These are phyloP conservation scores for Vanilla planifolia DNA, from an alignment of 106 monocot species.

Conservation along the genomic window DNA sequence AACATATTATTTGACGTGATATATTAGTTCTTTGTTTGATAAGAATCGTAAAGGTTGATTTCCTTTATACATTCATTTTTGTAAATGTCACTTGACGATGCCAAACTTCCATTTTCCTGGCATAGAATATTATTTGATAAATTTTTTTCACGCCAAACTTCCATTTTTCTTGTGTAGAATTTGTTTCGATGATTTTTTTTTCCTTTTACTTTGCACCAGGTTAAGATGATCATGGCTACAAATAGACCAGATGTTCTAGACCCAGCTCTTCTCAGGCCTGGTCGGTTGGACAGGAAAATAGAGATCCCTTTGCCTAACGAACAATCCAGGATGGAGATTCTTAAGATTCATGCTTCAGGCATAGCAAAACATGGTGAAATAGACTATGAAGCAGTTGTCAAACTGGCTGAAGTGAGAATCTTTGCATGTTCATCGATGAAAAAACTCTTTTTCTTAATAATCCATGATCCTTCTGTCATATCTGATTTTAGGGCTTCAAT, in stretches of 20 bases:
- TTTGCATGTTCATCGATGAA: background rate
- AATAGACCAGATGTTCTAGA: slow-evolving; percentile 95
- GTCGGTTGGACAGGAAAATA: slow-evolving; percentile 86
- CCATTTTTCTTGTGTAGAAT: no score
- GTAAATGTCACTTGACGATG: no score
- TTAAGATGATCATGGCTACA: slow-evolving; percentile 99
- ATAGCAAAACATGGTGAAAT: slow-evolving; percentile 97
- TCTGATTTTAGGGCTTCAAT: slow-evolving; percentile 70
- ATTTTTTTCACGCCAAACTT: no score
- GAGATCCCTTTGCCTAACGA: slow-evolving; percentile 97
- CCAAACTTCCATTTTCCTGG: no score
- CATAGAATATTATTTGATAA: no score
- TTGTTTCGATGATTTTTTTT: no score
- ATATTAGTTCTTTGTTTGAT: no score
- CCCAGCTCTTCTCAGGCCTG: slow-evolving; percentile 91
- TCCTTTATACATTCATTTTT: no score
- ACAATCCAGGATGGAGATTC: slow-evolving; percentile 89
- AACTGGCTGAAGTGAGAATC: slow-evolving; percentile 75
- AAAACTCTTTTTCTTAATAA: background rate
- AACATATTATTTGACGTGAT: no score
- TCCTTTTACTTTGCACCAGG: slow-evolving; percentile 25
- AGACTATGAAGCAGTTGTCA: slow-evolving; percentile 90
- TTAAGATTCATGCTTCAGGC: slow-evolving; percentile 94
- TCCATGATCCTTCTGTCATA: background rate
- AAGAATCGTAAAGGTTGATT: no score